Conservation (phyloP, 441 rosid genomes). For the Populus trichocarpa region DNA sequence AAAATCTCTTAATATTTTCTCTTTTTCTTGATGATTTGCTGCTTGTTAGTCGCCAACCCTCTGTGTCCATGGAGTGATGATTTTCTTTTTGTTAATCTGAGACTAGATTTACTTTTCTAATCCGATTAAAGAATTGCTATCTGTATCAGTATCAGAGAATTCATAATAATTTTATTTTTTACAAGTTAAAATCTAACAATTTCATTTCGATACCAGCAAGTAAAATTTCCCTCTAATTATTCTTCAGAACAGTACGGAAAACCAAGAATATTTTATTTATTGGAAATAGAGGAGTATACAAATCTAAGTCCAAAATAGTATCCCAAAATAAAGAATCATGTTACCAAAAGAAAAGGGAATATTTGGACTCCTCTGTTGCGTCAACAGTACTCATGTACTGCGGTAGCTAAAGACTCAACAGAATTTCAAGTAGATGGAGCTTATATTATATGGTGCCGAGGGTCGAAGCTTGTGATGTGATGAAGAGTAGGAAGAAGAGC, state of each 20-base stretch:
- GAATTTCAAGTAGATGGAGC: neutral
- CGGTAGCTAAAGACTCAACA: neutral
- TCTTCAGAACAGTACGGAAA: neutral
- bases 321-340: neutral
- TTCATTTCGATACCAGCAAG: neutral
- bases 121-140: neutral
- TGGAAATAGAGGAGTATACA: neutral
- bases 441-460: constrained; percentile 10
- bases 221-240: neutral
- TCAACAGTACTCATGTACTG: neutral
- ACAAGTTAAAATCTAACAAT: neutral
- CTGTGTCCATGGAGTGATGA: neutral
- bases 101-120: too few species aligned
- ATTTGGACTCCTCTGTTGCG: neutral
- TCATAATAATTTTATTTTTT: neutral
- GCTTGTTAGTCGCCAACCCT: neutral
- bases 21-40: neutral
- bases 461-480: constrained; percentile 7
- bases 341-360: neutral
- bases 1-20: neutral
- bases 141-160: neutral
- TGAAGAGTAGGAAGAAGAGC: constrained; percentile 20
- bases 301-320: neutral
- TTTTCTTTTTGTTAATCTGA: too few species aligned
- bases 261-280: neutral